Evolutionary conservation across 2,329 filamentous ascomycete species (phyloP).

Genomic region (Periconia sp.): DNA sequence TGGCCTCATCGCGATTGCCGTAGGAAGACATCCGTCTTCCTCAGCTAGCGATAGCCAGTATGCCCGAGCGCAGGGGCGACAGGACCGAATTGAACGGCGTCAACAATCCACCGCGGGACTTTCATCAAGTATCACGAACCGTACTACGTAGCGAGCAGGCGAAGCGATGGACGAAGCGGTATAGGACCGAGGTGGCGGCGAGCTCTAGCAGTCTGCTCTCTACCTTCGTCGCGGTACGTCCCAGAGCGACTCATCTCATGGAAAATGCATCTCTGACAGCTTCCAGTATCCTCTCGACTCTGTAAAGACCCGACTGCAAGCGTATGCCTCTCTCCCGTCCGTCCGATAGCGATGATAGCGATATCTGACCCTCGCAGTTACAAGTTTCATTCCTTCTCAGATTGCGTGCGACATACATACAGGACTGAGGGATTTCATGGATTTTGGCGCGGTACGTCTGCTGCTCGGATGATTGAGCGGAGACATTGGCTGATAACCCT

Average conservation of each 20-base stretch:
- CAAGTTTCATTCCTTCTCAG: conserved; percentile 74
- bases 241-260: neutral
- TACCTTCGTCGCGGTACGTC: conserved; percentile 70
- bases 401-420: conserved; percentile 79
- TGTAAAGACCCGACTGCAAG: conserved; percentile 89
- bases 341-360: neutral
- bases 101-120: conserved; percentile 45
- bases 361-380: conserved; percentile 55
- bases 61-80: conserved; percentile 44
- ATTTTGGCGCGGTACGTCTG: conserved; percentile 59
- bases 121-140: conserved; percentile 40
- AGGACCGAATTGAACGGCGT: conserved; percentile 27
- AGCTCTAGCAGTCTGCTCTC: conserved; percentile 78
- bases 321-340: conserved; percentile 45
- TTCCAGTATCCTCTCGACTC: conserved; percentile 79
- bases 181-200: conserved; percentile 81
- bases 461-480: conserved; percentile 4
- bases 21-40: conserved; percentile 63
- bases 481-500: conserved; percentile 16
- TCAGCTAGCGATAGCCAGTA: conserved; percentile 55
- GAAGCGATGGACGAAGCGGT: conserved; percentile 71
- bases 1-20: conserved; percentile 65
- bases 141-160: conserved; percentile 49
- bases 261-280: conserved; percentile 30
- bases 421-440: conserved; percentile 57